Evolutionary conservation across 352 stramenopile genomes (phyloP), one percentile per base, ranked within the genome.

Genomic region (Globisporangium nagaii): DNA sequence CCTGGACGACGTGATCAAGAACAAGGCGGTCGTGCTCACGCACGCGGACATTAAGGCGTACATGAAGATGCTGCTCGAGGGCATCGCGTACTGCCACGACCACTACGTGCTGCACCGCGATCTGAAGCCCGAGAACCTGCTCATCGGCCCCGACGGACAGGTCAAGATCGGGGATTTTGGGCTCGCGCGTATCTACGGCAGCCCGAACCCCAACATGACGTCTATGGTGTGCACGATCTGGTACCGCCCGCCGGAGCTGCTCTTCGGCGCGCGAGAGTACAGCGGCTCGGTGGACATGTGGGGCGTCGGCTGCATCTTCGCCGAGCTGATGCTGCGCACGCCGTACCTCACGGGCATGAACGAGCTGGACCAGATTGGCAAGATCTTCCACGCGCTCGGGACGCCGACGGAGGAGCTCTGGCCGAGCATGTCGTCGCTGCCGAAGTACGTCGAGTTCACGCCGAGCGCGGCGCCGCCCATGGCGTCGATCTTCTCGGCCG

Each of bases 141-240:
- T 95, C 4, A 89, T 95, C 27, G 76, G 76, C 3, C 67, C 70
- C 13, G 84, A 94, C 51, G 79, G 84, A 15, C 70, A 90, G 42
- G 71, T 95, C 32, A 95, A 95, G 57, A 80, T 95, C 46, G 84
- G 80, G 25, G 86, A 95, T 84, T 95, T 95, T 41, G 86, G 86
- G 70, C 80, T 95, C 32, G 86, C 78, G 22, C 71, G 80, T n/a
- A 70, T 94, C 43, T 92, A 90, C 43, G 86, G 80, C 17, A 90
- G 82, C 43, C 84, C 82, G 12, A 93, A 94, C 51, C 79, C 74
- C 39, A 91, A 94, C 52, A 94, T 96, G 75, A 93, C 86, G 36
- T 90, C 86, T 4, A 90, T 93, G 74, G 86, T 95, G 37, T 93
- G 83, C 44, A 95, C 86, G 6, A 90, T 91, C 58, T 90, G 82